phyloP scores from a whole-genome alignment of 75 land plant species.

The Chamaecyparis obtusa region DNA sequence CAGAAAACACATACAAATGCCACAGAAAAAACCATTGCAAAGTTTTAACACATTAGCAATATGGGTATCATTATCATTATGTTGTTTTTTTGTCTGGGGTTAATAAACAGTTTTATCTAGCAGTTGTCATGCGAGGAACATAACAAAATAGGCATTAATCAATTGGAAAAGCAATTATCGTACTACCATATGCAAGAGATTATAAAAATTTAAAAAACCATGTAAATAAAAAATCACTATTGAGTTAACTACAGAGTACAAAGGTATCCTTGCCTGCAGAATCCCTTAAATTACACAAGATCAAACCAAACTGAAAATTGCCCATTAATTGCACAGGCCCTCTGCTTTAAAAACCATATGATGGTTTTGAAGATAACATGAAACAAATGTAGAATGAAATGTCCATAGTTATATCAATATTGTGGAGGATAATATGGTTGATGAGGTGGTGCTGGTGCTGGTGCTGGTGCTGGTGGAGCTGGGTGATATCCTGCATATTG shows the following conservation, averaged over 20 bases:
- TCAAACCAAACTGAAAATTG: neutral
- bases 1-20: neutral
- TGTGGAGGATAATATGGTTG: slow-evolving; percentile 1
- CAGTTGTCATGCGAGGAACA: neutral
- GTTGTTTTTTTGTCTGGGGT: neutral
- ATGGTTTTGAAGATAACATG: neutral
- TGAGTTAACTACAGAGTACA: neutral
- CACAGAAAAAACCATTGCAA: neutral
- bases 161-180: neutral
- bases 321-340: neutral
- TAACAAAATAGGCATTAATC: neutral
- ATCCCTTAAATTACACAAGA: neutral
- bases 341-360: neutral
- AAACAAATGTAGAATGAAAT: neutral
- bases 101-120: neutral
- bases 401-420: neutral
- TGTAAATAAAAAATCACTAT: too few relatives aligned
- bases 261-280: neutral
- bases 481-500: slow-evolving; percentile 29
- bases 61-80: neutral
- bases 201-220: neutral
- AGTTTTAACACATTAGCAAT: neutral
- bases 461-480: slow-evolving; percentile 5
- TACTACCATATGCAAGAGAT: neutral
- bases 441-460: neutral